Base-by-base conservation (phyloP, 768 basidiomycete genomes). In the Chiua virens region DNA sequence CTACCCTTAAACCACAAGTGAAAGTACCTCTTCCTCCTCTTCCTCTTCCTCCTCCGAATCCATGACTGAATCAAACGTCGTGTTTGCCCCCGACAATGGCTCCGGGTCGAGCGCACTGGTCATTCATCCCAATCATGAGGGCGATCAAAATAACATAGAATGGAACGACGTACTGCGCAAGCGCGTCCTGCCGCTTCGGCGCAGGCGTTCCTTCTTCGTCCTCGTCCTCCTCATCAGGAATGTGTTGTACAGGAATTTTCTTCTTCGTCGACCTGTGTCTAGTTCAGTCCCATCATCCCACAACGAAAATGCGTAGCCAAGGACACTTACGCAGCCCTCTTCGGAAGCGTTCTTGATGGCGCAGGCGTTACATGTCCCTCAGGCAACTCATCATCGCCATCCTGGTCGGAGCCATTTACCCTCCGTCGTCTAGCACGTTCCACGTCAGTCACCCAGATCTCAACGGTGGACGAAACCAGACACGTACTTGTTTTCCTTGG, bases 271-370 rank as follows among this genome's bases (percentile, higher is more conserved):
- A 73, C 25, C 77, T 80, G 46, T 10, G 23, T 8, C 23, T 15
- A 48, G 5, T 8, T 52, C 22, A 46, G 42, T 30, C 23, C 10
- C 23, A 17, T 10, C 15, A 47, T 21, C 17, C 36, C 1, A n/a
- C 11, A 14, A 37, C 8, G 15, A 21, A 20, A 43, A 46, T 8
- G 21, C 25, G 10, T n/a, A 3, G 11, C 30, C 10, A 18, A 14
- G 9, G 38, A 14, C 6, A 43, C 83, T 56, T 70, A 86, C 85
- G 76, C 83, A 36, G 79, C 75, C 57, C 85, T 73, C 62, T 75
- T 79, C 3, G 86, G 85, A 58, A 85, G 62, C 8, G 64, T 68
- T 46, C 83, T 71, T 18, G 75, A 79, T n/a, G 81, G 79, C 11
- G 71, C 67, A 32, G 70, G 63, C 1, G 63, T 56, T 23, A 38